phyloP scores from a whole-genome alignment of 768 basidiomycete species.

The Mycena chlorophos region DNA sequence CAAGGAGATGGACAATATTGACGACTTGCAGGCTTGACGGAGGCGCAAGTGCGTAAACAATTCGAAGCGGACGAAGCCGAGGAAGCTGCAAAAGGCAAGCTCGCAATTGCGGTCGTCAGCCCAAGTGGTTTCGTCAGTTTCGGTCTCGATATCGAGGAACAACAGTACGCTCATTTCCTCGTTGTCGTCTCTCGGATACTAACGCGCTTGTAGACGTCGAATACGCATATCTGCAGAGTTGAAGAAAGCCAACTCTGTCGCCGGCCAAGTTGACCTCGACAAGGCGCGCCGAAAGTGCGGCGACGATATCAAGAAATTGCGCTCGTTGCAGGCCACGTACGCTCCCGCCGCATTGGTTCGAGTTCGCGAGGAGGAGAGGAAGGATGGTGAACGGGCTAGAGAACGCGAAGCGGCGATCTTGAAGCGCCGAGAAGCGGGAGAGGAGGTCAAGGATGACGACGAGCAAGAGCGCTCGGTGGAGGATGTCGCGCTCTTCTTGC shows the following conservation, averaged over 20 bases:
- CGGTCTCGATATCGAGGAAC: neutral
- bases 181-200: too few relatives aligned
- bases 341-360: conserved; percentile 4
- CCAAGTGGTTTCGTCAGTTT: neutral
- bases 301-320: neutral
- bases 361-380: too few relatives aligned
- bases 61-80: conserved; percentile 3
- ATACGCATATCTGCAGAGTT: conserved; percentile 1
- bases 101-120: neutral
- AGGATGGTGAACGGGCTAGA: too few relatives aligned
- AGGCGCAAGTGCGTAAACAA: neutral
- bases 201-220: neutral
- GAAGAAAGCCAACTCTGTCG: conserved; percentile 5
- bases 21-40: neutral
- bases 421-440: too few relatives aligned
- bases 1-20: neutral
- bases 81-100: neutral
- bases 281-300: neutral
- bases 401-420: too few relatives aligned
- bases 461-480: neutral
- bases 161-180: neutral
- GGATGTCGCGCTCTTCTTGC: neutral
- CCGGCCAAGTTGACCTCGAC: neutral
- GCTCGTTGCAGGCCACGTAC: conserved; percentile 11
- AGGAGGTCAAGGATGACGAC: too few relatives aligned